Evolutionary conservation across 1,284 basidiomycete genomes (phyloP), one percentile per base, ranked within the genome.

Genomic region (Tremellales sp.): DNA sequence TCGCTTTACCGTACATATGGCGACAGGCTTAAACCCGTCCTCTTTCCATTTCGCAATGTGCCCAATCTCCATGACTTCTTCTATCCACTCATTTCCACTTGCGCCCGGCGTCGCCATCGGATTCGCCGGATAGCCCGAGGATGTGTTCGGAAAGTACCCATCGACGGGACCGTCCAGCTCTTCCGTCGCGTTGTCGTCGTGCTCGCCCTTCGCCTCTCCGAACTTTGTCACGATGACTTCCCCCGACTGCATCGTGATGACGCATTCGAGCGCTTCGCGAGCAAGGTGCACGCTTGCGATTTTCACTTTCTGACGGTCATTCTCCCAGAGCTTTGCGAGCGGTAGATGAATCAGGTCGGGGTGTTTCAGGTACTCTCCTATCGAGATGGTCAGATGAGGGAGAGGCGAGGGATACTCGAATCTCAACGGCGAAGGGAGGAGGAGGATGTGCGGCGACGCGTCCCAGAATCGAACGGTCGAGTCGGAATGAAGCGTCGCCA

Each of bases 401-500:
- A 90, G 73, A 0, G 79, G 73, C 22, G 77, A 75, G 0, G 87
- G 87, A 58, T 58, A 79, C 67, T 65, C 79, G 69, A 56, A 86
- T 53, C 34, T 77, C 70, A 61, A 67, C 51, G 53, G 76, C 50
- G 49, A 72, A 54, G 52, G 76, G 59, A 66, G 76, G 26, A 81
- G 63, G 12, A 86, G 75, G 3, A 87, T 72, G 47, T 86, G 84
- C 0, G 81, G 75, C 44, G 83, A 87, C 33, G 82, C 69, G 49
- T 72, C 68, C 68, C 69, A 71, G 56, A 71, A 72, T 14, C 70
- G 61, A 19, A 91, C 70, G 1, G 78, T 79, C n/a, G 81, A 71
- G 60, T 89, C 82, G 2, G 74, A 71, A 58, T 87, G 82, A 44
- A 75, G 76, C 0, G 84, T 84, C 1, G 84, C 70, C n/a, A 88